Conservation (phyloP, 768 basidiomycete genomes). For the Cantharellus cinnabarinus region DNA sequence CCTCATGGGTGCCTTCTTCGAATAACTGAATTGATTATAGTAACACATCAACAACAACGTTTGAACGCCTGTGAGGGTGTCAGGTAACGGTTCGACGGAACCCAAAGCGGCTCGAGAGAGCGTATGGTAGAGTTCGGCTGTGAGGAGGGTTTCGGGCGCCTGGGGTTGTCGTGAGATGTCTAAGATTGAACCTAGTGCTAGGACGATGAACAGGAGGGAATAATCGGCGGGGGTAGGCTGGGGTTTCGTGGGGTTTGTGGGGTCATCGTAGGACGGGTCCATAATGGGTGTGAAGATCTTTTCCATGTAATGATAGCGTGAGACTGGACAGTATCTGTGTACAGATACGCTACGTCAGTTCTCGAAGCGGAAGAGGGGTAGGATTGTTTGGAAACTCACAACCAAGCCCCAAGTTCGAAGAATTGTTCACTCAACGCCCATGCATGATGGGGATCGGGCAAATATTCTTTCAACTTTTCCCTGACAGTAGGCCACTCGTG, state of each 20-base stretch:
- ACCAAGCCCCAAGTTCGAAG: constrained; percentile 7
- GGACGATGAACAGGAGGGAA: constrained; percentile 34
- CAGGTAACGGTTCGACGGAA: constrained; percentile 5
- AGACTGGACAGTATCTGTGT: constrained; percentile 6
- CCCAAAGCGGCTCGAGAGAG: constrained; percentile 7
- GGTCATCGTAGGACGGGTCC: constrained; percentile 1
- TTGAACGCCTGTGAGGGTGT: constrained; percentile 4
- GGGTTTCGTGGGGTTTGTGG: constrained; percentile 30
- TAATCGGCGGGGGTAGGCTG: neutral
- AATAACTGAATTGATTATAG: constrained; percentile 8
- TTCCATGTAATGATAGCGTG: constrained; percentile 4
- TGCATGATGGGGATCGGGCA: neutral
- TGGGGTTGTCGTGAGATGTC: constrained; percentile 36
- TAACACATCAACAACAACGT: constrained; percentile 8
- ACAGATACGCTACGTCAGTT: neutral
- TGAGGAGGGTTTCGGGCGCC: constrained; percentile 3
- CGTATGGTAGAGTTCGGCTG: constrained; percentile 5
- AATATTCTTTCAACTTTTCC: neutral
- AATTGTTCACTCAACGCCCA: constrained; percentile 1
- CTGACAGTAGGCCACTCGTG: neutral
- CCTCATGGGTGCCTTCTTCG: constrained; percentile 6
- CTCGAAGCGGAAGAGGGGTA: neutral
- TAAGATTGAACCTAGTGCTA: constrained; percentile 41
- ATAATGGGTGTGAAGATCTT: constrained; percentile 6
- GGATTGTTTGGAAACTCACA: constrained; percentile 1